phyloP scores from a whole-genome alignment of 1,139 yeast species.

The Zhuliangozyma parablackwelliae region DNA sequence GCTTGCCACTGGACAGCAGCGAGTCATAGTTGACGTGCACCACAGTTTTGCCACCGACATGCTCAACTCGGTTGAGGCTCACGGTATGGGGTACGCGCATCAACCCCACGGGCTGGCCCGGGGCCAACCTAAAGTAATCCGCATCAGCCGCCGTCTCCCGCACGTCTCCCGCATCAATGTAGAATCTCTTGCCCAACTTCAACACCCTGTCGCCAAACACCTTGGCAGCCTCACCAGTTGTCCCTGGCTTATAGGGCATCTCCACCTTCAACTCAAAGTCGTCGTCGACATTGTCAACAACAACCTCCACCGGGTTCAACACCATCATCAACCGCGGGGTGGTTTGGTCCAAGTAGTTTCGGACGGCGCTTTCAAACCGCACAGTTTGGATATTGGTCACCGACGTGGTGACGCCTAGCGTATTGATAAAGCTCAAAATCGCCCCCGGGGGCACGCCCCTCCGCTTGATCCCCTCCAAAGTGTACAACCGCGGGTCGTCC shows the following conservation, averaged over 20 bases:
- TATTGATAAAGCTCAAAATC: slow-evolving; percentile 84
- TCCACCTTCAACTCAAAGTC: slow-evolving; percentile 55
- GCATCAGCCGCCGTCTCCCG: slow-evolving; percentile 30
- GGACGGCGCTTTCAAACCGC: slow-evolving; percentile 85
- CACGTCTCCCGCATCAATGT: slow-evolving; percentile 74
- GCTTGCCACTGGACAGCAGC: slow-evolving; percentile 63
- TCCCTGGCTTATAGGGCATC: slow-evolving; percentile 88
- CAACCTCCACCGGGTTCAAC: slow-evolving; percentile 78
- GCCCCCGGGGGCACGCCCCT: slow-evolving; percentile 99
- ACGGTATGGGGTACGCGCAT: slow-evolving; percentile 86
- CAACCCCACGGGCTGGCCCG: slow-evolving; percentile 93
- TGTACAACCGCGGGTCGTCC: slow-evolving; percentile 97
- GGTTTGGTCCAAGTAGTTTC: slow-evolving; percentile 81
- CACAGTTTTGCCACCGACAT: slow-evolving; percentile 54
- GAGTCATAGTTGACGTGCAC: slow-evolving; percentile 81
- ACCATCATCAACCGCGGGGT: slow-evolving; percentile 96
- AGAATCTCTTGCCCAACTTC: slow-evolving; percentile 71
- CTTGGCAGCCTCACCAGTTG: slow-evolving; percentile 53
- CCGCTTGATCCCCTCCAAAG: slow-evolving; percentile 90
- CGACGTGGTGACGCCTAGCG: slow-evolving; percentile 93
- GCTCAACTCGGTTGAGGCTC: slow-evolving; percentile 65
- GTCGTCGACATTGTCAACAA: slow-evolving; percentile 77
- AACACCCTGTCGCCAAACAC: too few relatives aligned
- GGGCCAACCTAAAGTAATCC: slow-evolving; percentile 85
- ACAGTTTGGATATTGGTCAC: slow-evolving; percentile 86